These are phyloP conservation scores for Amoebophrya sp. DNA, from an alignment of 169 alveolate genomes.

Conservation along the genomic window DNA sequence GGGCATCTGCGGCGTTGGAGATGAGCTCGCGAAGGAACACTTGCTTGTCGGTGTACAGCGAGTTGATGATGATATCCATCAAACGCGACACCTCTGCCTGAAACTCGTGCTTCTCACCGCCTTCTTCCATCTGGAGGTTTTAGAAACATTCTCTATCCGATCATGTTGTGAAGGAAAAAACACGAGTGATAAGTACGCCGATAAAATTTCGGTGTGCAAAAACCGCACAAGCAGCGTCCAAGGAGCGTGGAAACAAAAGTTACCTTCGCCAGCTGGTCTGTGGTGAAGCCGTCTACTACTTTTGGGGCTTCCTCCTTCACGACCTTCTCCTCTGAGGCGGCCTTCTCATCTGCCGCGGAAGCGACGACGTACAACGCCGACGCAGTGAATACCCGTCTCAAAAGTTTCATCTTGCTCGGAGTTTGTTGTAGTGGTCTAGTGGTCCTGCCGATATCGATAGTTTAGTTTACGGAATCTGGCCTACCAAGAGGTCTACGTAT, in stretches of 20 bases:
- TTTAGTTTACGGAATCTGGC: too few relatives aligned
- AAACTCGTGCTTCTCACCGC: constrained; percentile 42
- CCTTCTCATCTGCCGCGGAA: too few relatives aligned
- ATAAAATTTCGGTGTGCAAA: neutral
- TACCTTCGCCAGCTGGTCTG: neutral
- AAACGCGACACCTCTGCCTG: constrained; percentile 93
- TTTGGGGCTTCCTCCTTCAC: too few relatives aligned
- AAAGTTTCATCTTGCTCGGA: too few relatives aligned
- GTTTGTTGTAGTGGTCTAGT: too few relatives aligned
- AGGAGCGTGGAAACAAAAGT: neutral
- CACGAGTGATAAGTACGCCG: neutral
- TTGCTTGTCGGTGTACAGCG: constrained; percentile 95
- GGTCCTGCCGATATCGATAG: too few relatives aligned
- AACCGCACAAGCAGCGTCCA: neutral
- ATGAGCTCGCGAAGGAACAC: constrained; percentile 92
- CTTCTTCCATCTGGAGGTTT: constrained; percentile 16
- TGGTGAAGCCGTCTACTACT: constrained; percentile 25
- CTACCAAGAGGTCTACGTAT: too few relatives aligned
- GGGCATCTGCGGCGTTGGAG: constrained; percentile 97
- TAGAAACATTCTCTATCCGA: neutral
- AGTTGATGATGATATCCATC: constrained; percentile 97
- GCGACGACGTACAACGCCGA: too few relatives aligned
- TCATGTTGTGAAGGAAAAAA: neutral
- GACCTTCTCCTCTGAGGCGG: too few relatives aligned
- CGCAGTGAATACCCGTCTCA: too few relatives aligned